Conservation (phyloP, 2,329 filamentous ascomycete genomes). For the Zymoseptoria pseudotritici region DNA sequence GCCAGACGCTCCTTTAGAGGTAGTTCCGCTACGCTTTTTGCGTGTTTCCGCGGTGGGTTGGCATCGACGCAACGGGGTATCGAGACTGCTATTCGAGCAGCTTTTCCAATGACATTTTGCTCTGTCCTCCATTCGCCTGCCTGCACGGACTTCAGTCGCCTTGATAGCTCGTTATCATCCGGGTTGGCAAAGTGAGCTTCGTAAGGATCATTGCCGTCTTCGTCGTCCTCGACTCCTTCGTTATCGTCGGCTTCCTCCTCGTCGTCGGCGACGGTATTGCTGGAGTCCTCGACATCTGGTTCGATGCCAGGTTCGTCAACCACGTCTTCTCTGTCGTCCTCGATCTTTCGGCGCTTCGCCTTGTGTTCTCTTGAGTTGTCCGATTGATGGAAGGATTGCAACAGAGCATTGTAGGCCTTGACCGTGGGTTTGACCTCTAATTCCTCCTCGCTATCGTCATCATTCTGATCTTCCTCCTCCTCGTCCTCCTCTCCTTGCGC, state of each 20-base stretch:
- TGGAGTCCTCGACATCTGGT: constrained; percentile 30
- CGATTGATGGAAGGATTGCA: constrained; percentile 47
- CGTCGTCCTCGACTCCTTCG: constrained; percentile 43
- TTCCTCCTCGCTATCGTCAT: constrained; percentile 23
- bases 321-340: constrained; percentile 12
- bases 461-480: constrained; percentile 14
- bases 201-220: constrained; percentile 56
- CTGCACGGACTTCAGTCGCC: constrained; percentile 41
- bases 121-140: constrained; percentile 42
- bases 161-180: constrained; percentile 53
- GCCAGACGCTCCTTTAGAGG: constrained; percentile 65
- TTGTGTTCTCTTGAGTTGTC: constrained; percentile 37
- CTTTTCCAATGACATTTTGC: constrained; percentile 16
- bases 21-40: constrained; percentile 30
- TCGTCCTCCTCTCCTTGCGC: constrained; percentile 16
- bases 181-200: constrained; percentile 69
- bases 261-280: constrained; percentile 33
- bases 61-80: constrained; percentile 9
- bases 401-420: constrained; percentile 49
- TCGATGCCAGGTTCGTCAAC: constrained; percentile 16
- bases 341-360: constrained; percentile 48
- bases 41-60: constrained; percentile 3
- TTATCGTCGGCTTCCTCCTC: constrained; percentile 33
- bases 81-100: constrained; percentile 11
- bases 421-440: constrained; percentile 22